Evolutionary conservation across 2,329 filamentous ascomycete species (phyloP).

Genomic region (Neospermospora avenae): DNA sequence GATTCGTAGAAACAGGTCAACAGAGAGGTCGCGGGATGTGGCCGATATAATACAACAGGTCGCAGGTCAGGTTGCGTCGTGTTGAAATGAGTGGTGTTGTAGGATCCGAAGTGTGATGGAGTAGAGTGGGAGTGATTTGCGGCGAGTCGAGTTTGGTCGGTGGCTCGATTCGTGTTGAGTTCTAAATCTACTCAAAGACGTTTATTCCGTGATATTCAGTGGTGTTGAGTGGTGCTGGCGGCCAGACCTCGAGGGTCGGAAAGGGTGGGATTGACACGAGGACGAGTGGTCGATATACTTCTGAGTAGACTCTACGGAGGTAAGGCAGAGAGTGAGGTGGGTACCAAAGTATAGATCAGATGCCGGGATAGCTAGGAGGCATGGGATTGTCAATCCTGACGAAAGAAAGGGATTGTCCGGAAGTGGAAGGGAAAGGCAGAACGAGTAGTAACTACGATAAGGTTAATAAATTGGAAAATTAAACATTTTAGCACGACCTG

Average conservation of each 20-base stretch:
- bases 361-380: neutral
- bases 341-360: neutral
- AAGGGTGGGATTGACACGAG: neutral
- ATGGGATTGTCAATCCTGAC: constrained; percentile 1
- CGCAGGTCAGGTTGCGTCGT: constrained; percentile 1
- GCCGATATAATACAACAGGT: neutral
- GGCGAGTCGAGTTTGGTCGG: neutral
- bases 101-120: neutral
- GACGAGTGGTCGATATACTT: neutral
- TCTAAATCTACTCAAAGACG: no score
- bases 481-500: no score
- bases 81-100: neutral
- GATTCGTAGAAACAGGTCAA: constrained; percentile 1
- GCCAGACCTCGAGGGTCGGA: neutral
- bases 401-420: neutral
- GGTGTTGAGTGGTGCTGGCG: neutral
- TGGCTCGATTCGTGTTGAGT: neutral
- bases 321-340: neutral
- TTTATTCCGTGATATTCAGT: neutral
- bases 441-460: no score
- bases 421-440: neutral
- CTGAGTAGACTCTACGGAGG: no score
- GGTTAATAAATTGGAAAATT: no score
- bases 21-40: constrained; percentile 13
- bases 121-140: neutral